These are phyloP conservation scores for Mytilinidion resinicola DNA, from an alignment of 495 filamentous ascomycete species.

Conservation along the genomic window DNA sequence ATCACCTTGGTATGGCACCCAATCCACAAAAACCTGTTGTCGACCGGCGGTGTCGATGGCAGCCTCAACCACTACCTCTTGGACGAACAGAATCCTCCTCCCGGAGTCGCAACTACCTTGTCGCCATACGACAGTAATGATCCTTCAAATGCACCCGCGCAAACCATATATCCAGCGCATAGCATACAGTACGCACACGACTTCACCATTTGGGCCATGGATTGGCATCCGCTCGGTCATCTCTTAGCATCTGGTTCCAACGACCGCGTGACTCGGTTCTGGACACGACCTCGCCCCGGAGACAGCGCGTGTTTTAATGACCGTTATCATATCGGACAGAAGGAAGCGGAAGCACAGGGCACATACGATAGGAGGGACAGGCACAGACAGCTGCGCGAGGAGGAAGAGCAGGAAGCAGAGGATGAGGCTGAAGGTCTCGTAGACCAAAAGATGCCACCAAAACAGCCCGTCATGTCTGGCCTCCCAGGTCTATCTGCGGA, in stretches of 20 bases:
- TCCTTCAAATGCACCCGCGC: conserved; percentile 67
- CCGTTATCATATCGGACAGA: conserved; percentile 89
- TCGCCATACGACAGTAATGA: conserved; percentile 78
- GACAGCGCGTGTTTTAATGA: conserved; percentile 79
- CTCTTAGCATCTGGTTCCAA: conserved; percentile 98
- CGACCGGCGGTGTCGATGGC: conserved; percentile 83
- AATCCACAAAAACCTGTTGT: conserved; percentile 78
- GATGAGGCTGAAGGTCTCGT: conserved; percentile 91
- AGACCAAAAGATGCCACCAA: conserved; percentile 76
- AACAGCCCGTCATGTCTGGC: conserved; percentile 36
- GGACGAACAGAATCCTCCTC: conserved; percentile 80
- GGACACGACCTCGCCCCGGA: conserved; percentile 82
- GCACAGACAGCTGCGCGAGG: conserved; percentile 73
- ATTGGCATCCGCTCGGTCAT: conserved; percentile 95
- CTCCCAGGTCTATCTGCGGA: conserved; percentile 35
- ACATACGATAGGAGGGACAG: conserved; percentile 81
- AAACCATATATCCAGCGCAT: conserved; percentile 85
- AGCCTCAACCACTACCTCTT: conserved; percentile 86
- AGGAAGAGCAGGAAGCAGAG: conserved; percentile 86
- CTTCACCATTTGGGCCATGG: conserved; percentile 90
- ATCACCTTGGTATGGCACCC: conserved; percentile 93
- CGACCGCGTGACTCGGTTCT: conserved; percentile 93
- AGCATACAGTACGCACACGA: conserved; percentile 80
- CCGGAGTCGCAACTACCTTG: conserved; percentile 57
- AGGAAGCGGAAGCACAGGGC: conserved; percentile 84